These are phyloP conservation scores for Didymella sp. DNA, from an alignment of 2,329 filamentous ascomycete species.

Conservation along the genomic window DNA sequence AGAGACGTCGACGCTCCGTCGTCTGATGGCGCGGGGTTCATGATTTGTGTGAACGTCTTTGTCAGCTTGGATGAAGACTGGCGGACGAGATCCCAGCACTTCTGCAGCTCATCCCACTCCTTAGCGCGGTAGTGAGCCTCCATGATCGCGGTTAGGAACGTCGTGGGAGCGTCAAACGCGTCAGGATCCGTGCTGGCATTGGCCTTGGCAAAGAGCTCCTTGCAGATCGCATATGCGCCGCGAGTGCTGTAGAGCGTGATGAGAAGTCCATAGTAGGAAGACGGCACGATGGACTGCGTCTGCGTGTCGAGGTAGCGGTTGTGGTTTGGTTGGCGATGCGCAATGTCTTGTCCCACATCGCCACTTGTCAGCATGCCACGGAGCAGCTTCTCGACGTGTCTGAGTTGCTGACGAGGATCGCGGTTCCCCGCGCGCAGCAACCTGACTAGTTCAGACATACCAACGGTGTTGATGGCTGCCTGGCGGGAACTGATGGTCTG, in stretches of 20 bases:
- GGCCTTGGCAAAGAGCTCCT: slow-evolving; percentile 37
- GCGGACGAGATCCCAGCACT: slow-evolving; percentile 71
- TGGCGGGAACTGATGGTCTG: slow-evolving; percentile 54
- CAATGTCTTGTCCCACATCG: slow-evolving; percentile 38
- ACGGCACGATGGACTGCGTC: slow-evolving; percentile 54
- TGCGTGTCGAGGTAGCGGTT: slow-evolving; percentile 33
- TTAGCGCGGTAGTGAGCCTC: slow-evolving; percentile 64
- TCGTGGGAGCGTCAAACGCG: slow-evolving; percentile 40
- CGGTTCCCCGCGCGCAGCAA: slow-evolving; percentile 22
- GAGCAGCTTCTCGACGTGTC: slow-evolving; percentile 37
- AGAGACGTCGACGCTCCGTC: slow-evolving; percentile 24
- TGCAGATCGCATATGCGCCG: slow-evolving; percentile 53
- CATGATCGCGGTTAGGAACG: slow-evolving; percentile 67
- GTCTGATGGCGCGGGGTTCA: slow-evolving; percentile 43
- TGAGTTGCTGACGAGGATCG: slow-evolving; percentile 30
- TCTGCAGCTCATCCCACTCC: slow-evolving; percentile 66
- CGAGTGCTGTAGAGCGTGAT: slow-evolving; percentile 62
- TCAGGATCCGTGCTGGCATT: slow-evolving; percentile 22
- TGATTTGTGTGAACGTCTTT: slow-evolving; percentile 40
- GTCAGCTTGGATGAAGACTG: slow-evolving; percentile 56
- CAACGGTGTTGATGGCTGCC: slow-evolving; percentile 43
- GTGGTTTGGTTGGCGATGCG: slow-evolving; percentile 37
- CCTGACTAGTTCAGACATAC: slow-evolving; percentile 29
- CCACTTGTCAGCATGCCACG: slow-evolving; percentile 34
- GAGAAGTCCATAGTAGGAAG: slow-evolving; percentile 62